phyloP scores from a whole-genome alignment of 345 rosid species.

The Dovyalis caffra region DNA sequence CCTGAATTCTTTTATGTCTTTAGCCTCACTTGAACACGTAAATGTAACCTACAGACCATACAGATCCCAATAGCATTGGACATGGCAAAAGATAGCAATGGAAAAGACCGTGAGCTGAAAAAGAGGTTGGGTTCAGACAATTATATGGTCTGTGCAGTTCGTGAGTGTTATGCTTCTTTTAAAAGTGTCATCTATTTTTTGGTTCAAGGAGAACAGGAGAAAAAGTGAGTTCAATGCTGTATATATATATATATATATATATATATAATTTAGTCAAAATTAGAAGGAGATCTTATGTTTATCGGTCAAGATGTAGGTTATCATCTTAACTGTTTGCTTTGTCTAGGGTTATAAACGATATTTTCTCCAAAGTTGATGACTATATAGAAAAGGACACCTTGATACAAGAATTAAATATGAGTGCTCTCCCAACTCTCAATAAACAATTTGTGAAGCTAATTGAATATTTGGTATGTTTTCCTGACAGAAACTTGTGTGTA shows the following conservation, averaged over 20 bases:
- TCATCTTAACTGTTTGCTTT: slow-evolving; percentile 1
- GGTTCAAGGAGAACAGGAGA: slow-evolving; percentile 77
- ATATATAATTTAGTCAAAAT: too few species aligned
- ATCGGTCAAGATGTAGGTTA: background rate
- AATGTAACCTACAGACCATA: slow-evolving; percentile 10
- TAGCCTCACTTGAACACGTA: slow-evolving; percentile 5
- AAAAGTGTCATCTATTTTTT: slow-evolving; percentile 62
- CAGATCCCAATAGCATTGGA: slow-evolving; percentile 97
- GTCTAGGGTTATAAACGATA: slow-evolving; percentile 65
- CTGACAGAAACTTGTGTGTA: background rate
- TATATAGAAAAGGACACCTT: slow-evolving; percentile 40
- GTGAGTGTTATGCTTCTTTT: slow-evolving; percentile 94
- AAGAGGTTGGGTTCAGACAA: slow-evolving; percentile 66
- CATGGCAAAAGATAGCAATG: slow-evolving; percentile 97
- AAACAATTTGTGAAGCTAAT: slow-evolving; percentile 82
- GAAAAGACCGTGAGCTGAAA: slow-evolving; percentile 81
- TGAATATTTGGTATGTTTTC: slow-evolving; percentile 56
- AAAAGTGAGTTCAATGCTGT: too few species aligned
- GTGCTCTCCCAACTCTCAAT: slow-evolving; percentile 85
- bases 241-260: too few species aligned
- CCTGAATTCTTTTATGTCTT: background rate
- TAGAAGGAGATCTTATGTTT: background rate
- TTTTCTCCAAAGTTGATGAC: slow-evolving; percentile 63
- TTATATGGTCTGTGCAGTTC: slow-evolving; percentile 89
- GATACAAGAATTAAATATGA: slow-evolving; percentile 67